Base-by-base conservation (phyloP, 2,329 filamentous ascomycete genomes). In the Zelopaecilomyces penicillatus region DNA sequence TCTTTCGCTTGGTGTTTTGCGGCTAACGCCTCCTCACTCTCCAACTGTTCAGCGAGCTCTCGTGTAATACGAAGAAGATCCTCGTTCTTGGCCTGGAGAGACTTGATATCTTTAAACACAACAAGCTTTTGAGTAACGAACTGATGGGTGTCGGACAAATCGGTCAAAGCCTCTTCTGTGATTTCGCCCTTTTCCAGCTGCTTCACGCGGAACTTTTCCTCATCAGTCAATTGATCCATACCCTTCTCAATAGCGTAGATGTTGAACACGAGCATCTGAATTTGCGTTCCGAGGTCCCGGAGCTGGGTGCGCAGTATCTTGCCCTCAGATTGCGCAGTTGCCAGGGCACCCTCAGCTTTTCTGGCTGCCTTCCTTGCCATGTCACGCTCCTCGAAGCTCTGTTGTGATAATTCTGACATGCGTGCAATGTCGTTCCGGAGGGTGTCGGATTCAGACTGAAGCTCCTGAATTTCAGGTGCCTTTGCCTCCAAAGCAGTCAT, bases 51-150 rank as follows among this genome's bases (percentile, higher is more conserved):
- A 6, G 87, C 89, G 10, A 98, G 73, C 52, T 94, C 81, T 34
- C 91, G 82, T 4, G 89, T 86, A 54, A 95, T 82, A 41, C 83
- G 82, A 27, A 96, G 73, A 19, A 96, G 75, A 52, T 93, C 85
- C 49, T 85, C 75, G 52, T 98, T 97, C 70, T 95, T 89, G 47
- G 85, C 77, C 59, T 96, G 89, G 7, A 98, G 71, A 44, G 95
- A 86, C 46, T 79, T 74, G 34, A 96, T 80, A 52, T 89, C 83
- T 56, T 86, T 88, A 77, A 95, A 98, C 1, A 89, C 80, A 6
- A 90, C 85, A n/a, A 97, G 73, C 49, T 90, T 84, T 57, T 93
- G 80, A 29, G 85, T 93, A 55, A 98, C 95, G 63, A 95, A 84
- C 45, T 82, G 83, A 56, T 91, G 87, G 1, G 90, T 95, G 50